These are phyloP conservation scores for Salvia sclarea DNA, from an alignment of 305 asterid species.

Conservation along the genomic window DNA sequence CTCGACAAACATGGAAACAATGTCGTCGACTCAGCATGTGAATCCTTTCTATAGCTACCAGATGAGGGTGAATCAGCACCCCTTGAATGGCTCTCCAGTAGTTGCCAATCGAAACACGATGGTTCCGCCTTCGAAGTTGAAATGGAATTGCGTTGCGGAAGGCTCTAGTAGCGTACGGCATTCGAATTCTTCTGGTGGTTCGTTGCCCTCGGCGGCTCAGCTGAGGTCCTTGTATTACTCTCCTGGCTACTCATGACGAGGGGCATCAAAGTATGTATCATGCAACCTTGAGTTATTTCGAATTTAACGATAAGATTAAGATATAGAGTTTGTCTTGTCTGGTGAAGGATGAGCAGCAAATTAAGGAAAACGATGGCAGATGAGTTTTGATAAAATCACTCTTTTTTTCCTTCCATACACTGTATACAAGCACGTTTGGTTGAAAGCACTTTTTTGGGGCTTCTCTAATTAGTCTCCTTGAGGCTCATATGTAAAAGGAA, in stretches of 20 bases:
- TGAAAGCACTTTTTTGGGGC: conserved; percentile 33
- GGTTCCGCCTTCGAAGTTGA: conserved; percentile 34
- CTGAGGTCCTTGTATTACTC: conserved; percentile 42
- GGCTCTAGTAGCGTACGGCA: conserved; percentile 25
- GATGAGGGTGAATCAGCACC: conserved; percentile 33
- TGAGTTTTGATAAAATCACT: conserved; percentile 31
- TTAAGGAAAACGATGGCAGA: conserved; percentile 35
- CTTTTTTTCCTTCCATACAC: conserved; percentile 5
- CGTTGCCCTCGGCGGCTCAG: conserved; percentile 37
- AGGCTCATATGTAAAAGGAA: conserved; percentile 34
- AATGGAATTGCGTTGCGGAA: conserved; percentile 49
- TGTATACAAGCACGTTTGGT: conserved; percentile 36
- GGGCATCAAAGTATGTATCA: not conserved
- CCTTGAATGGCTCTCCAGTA: conserved; percentile 35
- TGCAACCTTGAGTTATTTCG: not conserved
- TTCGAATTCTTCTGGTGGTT: conserved; percentile 34
- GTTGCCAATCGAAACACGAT: conserved; percentile 36
- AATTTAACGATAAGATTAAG: conserved; percentile 16
- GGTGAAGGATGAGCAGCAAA: conserved; percentile 31
- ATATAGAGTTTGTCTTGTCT: conserved; percentile 19
- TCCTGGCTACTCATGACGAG: conserved; percentile 31
- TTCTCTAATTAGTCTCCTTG: conserved; percentile 30
- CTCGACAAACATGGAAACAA: conserved; percentile 27
- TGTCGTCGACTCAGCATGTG: conserved; percentile 32
- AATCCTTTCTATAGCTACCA: conserved; percentile 41